Evolutionary conservation across 2,329 filamentous ascomycete genomes (phyloP).

Genomic region (Verticillium nonalfalfae): DNA sequence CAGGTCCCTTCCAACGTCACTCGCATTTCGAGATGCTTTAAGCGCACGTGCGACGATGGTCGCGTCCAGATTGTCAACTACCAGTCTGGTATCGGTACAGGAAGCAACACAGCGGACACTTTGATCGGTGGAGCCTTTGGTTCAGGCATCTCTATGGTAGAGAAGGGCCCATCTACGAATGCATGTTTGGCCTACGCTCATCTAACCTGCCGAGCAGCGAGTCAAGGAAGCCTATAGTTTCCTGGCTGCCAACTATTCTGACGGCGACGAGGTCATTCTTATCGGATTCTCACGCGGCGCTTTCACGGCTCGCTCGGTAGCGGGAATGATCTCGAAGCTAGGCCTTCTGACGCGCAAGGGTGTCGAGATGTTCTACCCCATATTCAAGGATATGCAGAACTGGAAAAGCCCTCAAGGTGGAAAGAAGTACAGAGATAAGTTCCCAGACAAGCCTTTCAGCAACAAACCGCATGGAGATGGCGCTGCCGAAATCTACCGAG

Average conservation of each 20-base stretch:
- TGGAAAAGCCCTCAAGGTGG: slow-evolving; percentile 34
- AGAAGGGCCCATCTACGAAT: neutral
- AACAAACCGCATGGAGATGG: slow-evolving; percentile 39
- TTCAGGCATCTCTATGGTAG: slow-evolving; percentile 44
- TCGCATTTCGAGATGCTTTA: slow-evolving; percentile 51
- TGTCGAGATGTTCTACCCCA: slow-evolving; percentile 46
- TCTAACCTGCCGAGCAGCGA: slow-evolving; percentile 23
- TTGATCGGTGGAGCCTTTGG: slow-evolving; percentile 50
- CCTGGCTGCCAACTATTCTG: slow-evolving; percentile 54
- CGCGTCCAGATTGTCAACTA: slow-evolving; percentile 54
- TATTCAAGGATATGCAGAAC: slow-evolving; percentile 51
- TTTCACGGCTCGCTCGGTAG: slow-evolving; percentile 51
- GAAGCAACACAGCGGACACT: slow-evolving; percentile 39
- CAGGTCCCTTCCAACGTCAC: slow-evolving; percentile 55
- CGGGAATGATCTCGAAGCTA: slow-evolving; percentile 43
- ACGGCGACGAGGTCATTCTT: slow-evolving; percentile 50
- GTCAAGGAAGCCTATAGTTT: slow-evolving; percentile 58
- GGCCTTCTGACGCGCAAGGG: slow-evolving; percentile 47
- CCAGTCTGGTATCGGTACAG: slow-evolving; percentile 54
- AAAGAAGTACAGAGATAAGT: slow-evolving; percentile 28
- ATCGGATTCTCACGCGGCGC: slow-evolving; percentile 53
- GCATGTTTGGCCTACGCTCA: neutral
- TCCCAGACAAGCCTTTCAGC: slow-evolving; percentile 38
- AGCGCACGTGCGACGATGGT: slow-evolving; percentile 41
- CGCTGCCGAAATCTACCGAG: slow-evolving; percentile 35